phyloP scores from a whole-genome alignment of 352 stramenopile genomes.

The Globisporangium emineosum region DNA sequence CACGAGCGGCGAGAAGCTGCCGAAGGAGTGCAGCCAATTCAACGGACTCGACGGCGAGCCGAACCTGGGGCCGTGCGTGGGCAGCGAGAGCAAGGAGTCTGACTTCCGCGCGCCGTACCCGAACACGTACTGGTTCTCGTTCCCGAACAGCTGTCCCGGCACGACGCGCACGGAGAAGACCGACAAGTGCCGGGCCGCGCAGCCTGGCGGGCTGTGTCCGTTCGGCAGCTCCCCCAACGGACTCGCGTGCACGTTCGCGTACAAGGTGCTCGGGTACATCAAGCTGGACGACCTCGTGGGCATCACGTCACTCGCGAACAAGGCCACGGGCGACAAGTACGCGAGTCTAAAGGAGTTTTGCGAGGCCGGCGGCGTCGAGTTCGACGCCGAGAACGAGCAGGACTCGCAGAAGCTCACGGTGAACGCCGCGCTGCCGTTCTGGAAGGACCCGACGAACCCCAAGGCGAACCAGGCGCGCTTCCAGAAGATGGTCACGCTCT shows the following conservation, averaged over 20 bases:
- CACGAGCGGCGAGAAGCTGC: conserved; percentile 15
- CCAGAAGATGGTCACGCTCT: conserved; percentile 49
- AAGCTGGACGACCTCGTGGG: conserved; percentile 59
- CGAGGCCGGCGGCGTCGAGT: conserved; percentile 41
- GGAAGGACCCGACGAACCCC: conserved; percentile 43
- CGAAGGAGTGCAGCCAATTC: conserved; percentile 25
- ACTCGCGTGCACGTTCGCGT: conserved; percentile 50
- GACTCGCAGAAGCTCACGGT: conserved; percentile 29
- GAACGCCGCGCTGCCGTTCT: conserved; percentile 51
- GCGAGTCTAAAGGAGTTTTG: conserved; percentile 47
- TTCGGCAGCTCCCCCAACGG: conserved; percentile 42
- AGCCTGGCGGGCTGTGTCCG: conserved; percentile 40
- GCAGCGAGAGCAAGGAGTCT: conserved; percentile 11
- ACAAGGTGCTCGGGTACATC: conserved; percentile 55
- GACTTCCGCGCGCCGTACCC: conserved; percentile 31
- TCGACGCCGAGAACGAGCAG: conserved; percentile 35
- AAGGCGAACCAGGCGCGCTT: conserved; percentile 45
- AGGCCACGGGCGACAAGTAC: conserved; percentile 21
- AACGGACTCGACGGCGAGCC: conserved; percentile 19
- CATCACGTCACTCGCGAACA: conserved; percentile 43
- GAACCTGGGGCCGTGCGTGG: conserved; percentile 21
- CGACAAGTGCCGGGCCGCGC: conserved; percentile 13
- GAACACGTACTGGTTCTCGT: conserved; percentile 35
- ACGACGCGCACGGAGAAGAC: conserved; percentile 13
- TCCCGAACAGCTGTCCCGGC: conserved; percentile 29